Evolutionary conservation across 2,329 filamentous ascomycete species (phyloP).

Genomic region (Blumeria hordei): DNA sequence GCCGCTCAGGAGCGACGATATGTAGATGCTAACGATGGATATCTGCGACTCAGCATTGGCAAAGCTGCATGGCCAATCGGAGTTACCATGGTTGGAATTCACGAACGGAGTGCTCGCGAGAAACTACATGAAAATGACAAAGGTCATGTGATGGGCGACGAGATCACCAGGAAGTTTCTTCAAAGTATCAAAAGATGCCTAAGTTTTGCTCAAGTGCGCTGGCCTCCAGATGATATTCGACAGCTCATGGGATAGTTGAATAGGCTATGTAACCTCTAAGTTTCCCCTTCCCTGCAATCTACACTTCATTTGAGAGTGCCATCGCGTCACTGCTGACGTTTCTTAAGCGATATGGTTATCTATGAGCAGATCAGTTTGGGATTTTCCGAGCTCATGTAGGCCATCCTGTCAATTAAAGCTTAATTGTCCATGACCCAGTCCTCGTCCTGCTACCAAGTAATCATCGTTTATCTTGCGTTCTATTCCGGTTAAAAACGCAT

Average conservation of each 20-base stretch:
- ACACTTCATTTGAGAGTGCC: too few species aligned
- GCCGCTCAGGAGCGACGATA: conserved; percentile 79
- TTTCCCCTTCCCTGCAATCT: neutral
- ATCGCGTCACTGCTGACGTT: too few species aligned
- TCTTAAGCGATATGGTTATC: neutral
- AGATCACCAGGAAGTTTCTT: conserved; percentile 81
- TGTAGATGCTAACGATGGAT: conserved; percentile 90
- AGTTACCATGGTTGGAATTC: conserved; percentile 98
- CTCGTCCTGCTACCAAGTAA: too few species aligned
- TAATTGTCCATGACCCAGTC: too few species aligned
- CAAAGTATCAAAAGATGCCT: conserved; percentile 95
- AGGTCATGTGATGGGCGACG: conserved; percentile 92
- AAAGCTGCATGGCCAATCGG: conserved; percentile 98
- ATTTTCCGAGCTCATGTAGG: neutral
- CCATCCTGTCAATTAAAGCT: too few species aligned
- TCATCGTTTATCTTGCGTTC: too few species aligned
- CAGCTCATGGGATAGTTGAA: conserved; percentile 58
- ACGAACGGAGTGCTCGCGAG: conserved; percentile 85
- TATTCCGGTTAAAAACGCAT: too few species aligned
- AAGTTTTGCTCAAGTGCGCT: conserved; percentile 88
- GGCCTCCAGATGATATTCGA: conserved; percentile 77
- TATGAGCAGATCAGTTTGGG: neutral
- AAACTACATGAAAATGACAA: conserved; percentile 75
- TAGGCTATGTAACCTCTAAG: neutral
- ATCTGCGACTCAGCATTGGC: conserved; percentile 76